Evolutionary conservation across 148 eudicot species (phyloP).

Genomic region (Silene latifolia): DNA sequence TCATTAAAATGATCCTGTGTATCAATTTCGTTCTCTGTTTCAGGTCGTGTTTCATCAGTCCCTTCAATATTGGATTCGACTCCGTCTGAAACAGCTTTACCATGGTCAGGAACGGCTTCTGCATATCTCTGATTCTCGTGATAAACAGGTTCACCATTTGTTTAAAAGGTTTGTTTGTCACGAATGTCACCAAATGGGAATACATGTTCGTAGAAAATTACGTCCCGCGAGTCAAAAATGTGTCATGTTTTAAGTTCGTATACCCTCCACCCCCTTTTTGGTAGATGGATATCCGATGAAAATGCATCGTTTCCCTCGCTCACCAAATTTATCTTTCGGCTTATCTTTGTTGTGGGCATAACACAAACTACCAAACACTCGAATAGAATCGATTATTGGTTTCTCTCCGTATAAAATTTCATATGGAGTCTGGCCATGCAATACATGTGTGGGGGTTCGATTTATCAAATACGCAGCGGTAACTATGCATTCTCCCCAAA

Average conservation of each 20-base stretch:
- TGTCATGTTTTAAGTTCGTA: neutral
- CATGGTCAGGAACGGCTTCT: too few relatives aligned
- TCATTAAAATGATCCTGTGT: too few relatives aligned
- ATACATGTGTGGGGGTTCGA: neutral
- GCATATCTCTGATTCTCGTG: too few relatives aligned
- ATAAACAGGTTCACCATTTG: too few relatives aligned
- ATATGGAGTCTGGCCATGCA: neutral
- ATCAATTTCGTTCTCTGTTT: too few relatives aligned
- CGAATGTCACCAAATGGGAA: too few relatives aligned
- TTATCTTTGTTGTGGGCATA: neutral
- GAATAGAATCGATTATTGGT: neutral
- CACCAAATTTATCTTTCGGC: neutral
- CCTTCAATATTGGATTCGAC: too few relatives aligned
- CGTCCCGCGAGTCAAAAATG: too few relatives aligned
- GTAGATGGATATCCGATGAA: neutral
- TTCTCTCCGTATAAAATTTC: neutral
- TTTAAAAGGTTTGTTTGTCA: too few relatives aligned
- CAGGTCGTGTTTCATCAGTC: too few relatives aligned
- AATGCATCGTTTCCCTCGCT: neutral
- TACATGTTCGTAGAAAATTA: neutral
- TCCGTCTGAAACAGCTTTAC: too few relatives aligned
- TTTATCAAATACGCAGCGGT: neutral
- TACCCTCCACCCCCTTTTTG: conserved; percentile 7
- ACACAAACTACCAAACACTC: neutral
- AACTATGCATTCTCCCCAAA: neutral